Evolutionary conservation across 768 basidiomycete species (phyloP).

Genomic region (Leucocoprinus leucothites): DNA sequence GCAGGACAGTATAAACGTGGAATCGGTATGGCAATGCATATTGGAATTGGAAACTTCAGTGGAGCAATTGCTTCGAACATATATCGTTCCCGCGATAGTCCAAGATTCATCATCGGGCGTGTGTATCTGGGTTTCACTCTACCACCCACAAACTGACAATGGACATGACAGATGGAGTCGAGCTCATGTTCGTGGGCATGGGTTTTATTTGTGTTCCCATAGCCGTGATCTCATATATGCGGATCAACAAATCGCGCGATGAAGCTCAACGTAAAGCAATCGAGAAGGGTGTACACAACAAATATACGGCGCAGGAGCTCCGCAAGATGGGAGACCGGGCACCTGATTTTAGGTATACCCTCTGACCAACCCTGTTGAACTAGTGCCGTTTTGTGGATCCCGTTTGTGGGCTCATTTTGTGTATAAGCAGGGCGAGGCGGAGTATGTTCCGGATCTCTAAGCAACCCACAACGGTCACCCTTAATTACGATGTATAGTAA

Average conservation of each 20-base stretch:
- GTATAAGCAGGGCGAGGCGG: too few species aligned
- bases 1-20: slow-evolving; percentile 70
- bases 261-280: slow-evolving; percentile 22
- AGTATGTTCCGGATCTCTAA: too few species aligned
- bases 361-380: slow-evolving; percentile 20
- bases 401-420: too few species aligned
- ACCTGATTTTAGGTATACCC: slow-evolving; percentile 59
- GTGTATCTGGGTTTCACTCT: slow-evolving; percentile 22
- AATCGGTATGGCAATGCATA: slow-evolving; percentile 66
- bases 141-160: not conserved
- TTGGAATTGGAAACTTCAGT: slow-evolving; percentile 63
- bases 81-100: slow-evolving; percentile 55
- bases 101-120: slow-evolving; percentile 64
- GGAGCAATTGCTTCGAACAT: slow-evolving; percentile 66
- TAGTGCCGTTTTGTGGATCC: too few species aligned
- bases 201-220: slow-evolving; percentile 52
- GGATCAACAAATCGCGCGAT: slow-evolving; percentile 57
- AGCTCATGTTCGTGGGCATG: slow-evolving; percentile 68
- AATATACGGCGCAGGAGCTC: slow-evolving; percentile 33
- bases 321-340: slow-evolving; percentile 55
- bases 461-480: too few species aligned
- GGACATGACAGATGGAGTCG: slow-evolving; percentile 46
- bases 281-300: slow-evolving; percentile 28
- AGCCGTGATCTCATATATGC: slow-evolving; percentile 45
- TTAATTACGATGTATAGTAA: too few species aligned